Evolutionary conservation across 495 filamentous ascomycete species (phyloP).

Genomic region (Talaromyces borbonicus): DNA sequence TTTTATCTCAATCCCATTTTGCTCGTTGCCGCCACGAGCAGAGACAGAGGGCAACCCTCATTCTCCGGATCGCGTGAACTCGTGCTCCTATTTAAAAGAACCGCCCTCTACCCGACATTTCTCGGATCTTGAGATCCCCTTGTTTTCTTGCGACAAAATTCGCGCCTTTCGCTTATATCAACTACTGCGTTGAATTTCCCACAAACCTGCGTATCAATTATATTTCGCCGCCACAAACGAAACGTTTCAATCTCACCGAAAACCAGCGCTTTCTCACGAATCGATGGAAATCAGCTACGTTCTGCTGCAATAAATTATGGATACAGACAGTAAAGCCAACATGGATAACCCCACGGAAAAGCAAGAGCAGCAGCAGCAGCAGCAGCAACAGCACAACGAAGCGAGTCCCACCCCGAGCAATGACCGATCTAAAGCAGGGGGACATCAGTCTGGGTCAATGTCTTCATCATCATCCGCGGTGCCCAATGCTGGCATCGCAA

Average conservation of each 20-base stretch:
- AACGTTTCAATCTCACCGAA: too few species aligned
- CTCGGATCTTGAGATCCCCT: neutral
- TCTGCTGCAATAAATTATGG: slow-evolving; percentile 2
- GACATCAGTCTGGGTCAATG: neutral
- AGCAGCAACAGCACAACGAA: neutral
- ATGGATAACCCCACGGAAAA: too few species aligned
- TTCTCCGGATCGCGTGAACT: neutral
- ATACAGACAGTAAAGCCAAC: neutral
- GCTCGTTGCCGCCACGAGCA: neutral
- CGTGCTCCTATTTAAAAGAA: neutral
- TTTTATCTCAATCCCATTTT: too few species aligned
- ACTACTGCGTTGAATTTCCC: too few species aligned
- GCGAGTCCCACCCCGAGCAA: neutral
- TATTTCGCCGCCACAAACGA: neutral
- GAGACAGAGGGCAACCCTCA: neutral
- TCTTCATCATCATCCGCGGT: neutral
- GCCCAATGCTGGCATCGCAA: slow-evolving; percentile 8
- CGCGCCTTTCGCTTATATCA: neutral
- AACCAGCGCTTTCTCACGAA: neutral
- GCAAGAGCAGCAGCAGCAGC: neutral
- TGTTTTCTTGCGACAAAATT: neutral
- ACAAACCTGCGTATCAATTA: neutral
- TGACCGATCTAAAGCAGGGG: neutral
- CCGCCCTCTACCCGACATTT: too few species aligned
- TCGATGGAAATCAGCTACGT: slow-evolving; percentile 1